These are phyloP conservation scores for Metarhizium humberi DNA, from an alignment of 2,329 filamentous ascomycete species.

Conservation along the genomic window DNA sequence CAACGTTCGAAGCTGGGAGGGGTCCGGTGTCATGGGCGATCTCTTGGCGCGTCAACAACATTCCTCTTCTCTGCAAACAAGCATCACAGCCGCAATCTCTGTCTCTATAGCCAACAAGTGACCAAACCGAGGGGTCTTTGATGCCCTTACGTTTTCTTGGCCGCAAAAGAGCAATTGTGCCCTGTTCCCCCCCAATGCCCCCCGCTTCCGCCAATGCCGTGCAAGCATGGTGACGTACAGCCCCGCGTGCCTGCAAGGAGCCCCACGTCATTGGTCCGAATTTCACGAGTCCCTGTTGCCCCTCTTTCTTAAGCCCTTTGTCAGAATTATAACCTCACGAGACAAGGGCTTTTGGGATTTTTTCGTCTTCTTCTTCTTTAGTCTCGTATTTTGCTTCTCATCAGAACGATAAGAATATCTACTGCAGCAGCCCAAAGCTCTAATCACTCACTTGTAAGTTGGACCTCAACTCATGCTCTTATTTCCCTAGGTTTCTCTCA, in stretches of 20 bases:
- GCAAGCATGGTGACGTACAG: neutral
- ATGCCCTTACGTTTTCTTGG: neutral
- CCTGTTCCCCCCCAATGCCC: neutral
- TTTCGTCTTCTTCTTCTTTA: too few relatives aligned
- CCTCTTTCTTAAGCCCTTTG: constrained; percentile 1
- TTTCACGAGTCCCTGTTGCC: neutral
- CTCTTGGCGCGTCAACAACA: too few relatives aligned
- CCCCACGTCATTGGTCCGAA: neutral
- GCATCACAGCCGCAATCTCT: too few relatives aligned
- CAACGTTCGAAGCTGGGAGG: too few relatives aligned
- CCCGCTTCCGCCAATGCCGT: neutral
- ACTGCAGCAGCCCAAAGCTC: too few relatives aligned
- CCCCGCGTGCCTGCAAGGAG: neutral
- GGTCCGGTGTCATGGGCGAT: too few relatives aligned
- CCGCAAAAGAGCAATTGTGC: neutral
- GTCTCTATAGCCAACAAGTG: too few relatives aligned
- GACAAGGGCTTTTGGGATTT: too few relatives aligned
- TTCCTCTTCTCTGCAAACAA: too few relatives aligned
- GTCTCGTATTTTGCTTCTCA: too few relatives aligned
- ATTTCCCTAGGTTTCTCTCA: neutral
- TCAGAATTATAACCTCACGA: neutral
- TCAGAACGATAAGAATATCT: too few relatives aligned
- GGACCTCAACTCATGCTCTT: neutral
- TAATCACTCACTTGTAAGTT: neutral
- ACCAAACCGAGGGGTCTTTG: too few relatives aligned